Evolutionary conservation across 805 yeast species (phyloP).

Genomic region (Tetrapisispora fleetii): DNA sequence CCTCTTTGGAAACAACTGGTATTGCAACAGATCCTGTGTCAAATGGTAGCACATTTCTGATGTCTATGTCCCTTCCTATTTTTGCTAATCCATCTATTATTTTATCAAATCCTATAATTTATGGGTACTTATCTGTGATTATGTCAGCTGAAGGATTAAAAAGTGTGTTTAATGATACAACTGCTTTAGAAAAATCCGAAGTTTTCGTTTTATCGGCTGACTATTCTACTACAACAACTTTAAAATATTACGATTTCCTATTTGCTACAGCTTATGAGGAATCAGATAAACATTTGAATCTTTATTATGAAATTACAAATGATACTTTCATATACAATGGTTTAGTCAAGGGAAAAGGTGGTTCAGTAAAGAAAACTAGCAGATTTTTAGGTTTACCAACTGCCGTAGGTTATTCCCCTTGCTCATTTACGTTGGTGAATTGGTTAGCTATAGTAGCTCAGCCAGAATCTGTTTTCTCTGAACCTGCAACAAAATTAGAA

Average conservation of each 20-base stretch:
- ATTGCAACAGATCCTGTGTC: constrained; percentile 56
- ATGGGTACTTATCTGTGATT: constrained; percentile 62
- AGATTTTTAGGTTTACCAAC: constrained; percentile 32
- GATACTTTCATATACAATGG: constrained; percentile 29
- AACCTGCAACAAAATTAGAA: constrained; percentile 51
- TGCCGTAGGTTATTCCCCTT: constrained; percentile 49
- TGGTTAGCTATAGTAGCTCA: constrained; percentile 79
- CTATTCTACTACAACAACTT: constrained; percentile 14
- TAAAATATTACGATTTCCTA: constrained; percentile 33
- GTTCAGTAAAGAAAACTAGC: constrained; percentile 32
- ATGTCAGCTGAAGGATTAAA: constrained; percentile 38
- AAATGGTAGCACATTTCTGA: constrained; percentile 38
- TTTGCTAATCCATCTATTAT: constrained; percentile 63
- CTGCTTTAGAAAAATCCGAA: constrained; percentile 32
- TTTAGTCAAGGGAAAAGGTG: constrained; percentile 32
- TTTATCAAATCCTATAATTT: constrained; percentile 43
- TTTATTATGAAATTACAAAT: constrained; percentile 20
- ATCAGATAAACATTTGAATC: constrained; percentile 6
- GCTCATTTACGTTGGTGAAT: constrained; percentile 33
- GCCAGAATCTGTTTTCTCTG: constrained; percentile 43
- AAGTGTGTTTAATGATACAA: constrained; percentile 32
- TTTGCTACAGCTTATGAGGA: constrained; percentile 30
- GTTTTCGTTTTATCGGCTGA: constrained; percentile 27
- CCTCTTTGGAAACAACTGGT: constrained; percentile 36
- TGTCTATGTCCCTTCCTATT: constrained; percentile 74